A percentile compares a stretch with the other conserved stretches of the same genome.
Conservation (phyloP, 2,329 filamentous ascomycete genomes). For the Cordyceps fumosorosea region DNA sequence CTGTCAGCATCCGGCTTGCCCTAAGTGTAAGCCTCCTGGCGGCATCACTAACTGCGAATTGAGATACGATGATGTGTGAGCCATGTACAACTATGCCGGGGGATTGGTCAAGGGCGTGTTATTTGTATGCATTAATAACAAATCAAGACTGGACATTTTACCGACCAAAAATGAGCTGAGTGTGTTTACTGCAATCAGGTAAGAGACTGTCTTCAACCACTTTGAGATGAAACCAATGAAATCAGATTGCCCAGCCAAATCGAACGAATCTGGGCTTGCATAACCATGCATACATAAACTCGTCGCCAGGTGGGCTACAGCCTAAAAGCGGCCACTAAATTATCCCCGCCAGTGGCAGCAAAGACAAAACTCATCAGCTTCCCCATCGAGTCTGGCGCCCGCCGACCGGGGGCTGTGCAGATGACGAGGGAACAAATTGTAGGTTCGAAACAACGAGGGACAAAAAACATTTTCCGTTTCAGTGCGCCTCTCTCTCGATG, state of each 20-base stretch:
- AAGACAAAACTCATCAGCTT: constrained; percentile 9
- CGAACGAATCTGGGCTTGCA: neutral
- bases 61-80: too few relatives aligned
- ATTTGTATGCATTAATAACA: too few relatives aligned
- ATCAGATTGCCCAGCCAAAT: neutral
- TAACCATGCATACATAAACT: neutral
- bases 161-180: too few relatives aligned
- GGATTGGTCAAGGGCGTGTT: too few relatives aligned
- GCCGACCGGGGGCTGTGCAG: neutral
- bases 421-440: neutral
- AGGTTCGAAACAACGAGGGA: neutral
- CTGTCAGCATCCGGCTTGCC: neutral
- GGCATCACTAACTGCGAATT: neutral
- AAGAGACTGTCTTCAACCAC: neutral
- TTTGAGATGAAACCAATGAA: neutral
- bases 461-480: neutral
- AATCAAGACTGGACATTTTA: too few relatives aligned
- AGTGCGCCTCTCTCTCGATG: neutral
- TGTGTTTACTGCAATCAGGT: too few relatives aligned
- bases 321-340: neutral
- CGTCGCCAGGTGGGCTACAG: neutral
- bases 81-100: too few relatives aligned
- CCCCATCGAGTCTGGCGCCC: constrained; percentile 4
- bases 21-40: neutral
- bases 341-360: neutral